Percentiles rank a stretch among this genome's conserved stretches.
Evolutionary conservation across 768 basidiomycete species (phyloP).

Genomic region (Kwoniella mangroviensis): DNA sequence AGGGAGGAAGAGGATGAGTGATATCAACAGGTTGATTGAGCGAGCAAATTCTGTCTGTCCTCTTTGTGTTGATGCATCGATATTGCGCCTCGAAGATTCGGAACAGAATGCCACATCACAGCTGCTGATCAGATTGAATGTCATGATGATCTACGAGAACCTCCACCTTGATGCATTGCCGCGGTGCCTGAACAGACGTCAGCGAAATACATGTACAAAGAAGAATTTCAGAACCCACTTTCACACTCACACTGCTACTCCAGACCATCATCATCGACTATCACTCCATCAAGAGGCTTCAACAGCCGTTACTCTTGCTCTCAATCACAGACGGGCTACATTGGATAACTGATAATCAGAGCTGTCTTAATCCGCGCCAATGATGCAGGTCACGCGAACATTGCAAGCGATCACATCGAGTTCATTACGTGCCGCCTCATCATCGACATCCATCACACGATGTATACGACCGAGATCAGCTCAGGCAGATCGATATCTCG

Average conservation of each 20-base stretch:
- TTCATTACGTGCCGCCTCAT: constrained; percentile 14
- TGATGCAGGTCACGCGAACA: constrained; percentile 28
- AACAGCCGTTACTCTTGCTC: background rate
- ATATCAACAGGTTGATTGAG: background rate
- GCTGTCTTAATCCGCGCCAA: too few relatives aligned
- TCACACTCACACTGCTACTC: background rate
- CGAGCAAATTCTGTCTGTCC: too few relatives aligned
- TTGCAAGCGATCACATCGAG: constrained; percentile 17
- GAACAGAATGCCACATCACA: too few relatives aligned
- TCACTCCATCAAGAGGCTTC: constrained; percentile 3
- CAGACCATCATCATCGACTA: background rate
- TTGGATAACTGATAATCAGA: too few relatives aligned
- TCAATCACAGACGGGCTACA: background rate
- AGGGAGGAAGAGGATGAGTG: background rate
- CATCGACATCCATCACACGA: constrained; percentile 5
- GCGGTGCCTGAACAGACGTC: constrained; percentile 1
- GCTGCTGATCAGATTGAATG: too few relatives aligned
- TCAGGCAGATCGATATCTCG: constrained; percentile 44
- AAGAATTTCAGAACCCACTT: background rate
- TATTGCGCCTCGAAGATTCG: too few relatives aligned
- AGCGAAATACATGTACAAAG: background rate
- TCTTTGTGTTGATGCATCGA: too few relatives aligned
- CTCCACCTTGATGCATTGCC: background rate
- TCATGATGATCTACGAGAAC: too few relatives aligned
- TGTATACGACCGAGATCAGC: constrained; percentile 16